Base-by-base conservation (phyloP, 768 basidiomycete genomes). In the Porpolomopsis calyptriformis region DNA sequence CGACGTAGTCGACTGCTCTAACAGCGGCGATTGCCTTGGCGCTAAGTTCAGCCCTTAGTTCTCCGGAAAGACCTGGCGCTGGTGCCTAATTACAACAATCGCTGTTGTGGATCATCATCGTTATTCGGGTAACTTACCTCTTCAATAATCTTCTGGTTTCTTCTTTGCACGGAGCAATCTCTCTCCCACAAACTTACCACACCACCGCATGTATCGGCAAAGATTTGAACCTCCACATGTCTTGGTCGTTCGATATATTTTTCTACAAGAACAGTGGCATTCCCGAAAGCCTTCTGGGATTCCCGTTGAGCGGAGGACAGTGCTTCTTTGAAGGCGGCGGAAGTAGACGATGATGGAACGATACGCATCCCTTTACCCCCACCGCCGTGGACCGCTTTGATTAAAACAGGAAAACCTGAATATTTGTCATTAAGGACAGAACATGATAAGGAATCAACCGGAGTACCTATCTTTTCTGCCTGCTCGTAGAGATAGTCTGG, bases 291-390 rank as follows among this genome's bases (percentile, higher is more conserved):
- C 61, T 94, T 96, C 40, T 73, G 58, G 3, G 91, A 85, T 63
- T 97, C 92, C 40, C 93, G 78, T 58, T 89, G 78, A 1, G 93
- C 92, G n/a, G 86, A 86, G 29, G 75, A 74, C 4, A 97, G 69
- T 2, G 85, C 82, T 50, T 90, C 87, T 50, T 73, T 64, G 54
- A 97, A 94, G 12, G 82, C 80, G 34, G 70, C 68, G n/a, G 72
- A 63, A 2, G 75, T 71, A 19, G 47, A 43, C 6, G 75, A 65
- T 16, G 65, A 64, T 10, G 63, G 64, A 2, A 90, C 88, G 8
- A 78, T 80, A 35, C 90, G 82, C 91, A 96, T 96, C 35, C 92
- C 92, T 60, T 96, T 96, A 1, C 92, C 93, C 4, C 92, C 92
- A 14, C 92, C 93, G 20, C 93, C 92, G 53, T 93, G 85, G 38